Percentiles rank a stretch among this genome's conserved stretches.
These are phyloP conservation scores for Colletotrichum viniferum DNA, from an alignment of 2,329 filamentous ascomycete genomes.

Conservation along the genomic window DNA sequence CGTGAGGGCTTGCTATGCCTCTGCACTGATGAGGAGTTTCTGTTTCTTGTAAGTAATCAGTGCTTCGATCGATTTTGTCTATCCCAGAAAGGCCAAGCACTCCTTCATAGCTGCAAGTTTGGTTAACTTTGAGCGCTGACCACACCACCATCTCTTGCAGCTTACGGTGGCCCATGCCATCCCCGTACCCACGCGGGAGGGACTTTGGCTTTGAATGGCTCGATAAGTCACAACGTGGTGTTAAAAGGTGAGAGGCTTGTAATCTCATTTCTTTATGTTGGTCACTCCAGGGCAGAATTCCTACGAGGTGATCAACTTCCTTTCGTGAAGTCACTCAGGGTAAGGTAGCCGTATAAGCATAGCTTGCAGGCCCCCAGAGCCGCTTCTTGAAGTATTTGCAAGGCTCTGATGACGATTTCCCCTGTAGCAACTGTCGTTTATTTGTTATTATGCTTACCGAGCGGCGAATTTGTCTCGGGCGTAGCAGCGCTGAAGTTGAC, in stretches of 20 bases:
- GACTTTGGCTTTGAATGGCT: not conserved
- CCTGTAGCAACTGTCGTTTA: not conserved
- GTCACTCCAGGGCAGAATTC: not conserved
- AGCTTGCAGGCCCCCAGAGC: not conserved
- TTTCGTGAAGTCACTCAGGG: fast-evolving
- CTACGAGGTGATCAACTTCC: not conserved
- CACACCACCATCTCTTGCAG: not conserved
- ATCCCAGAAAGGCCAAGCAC: not conserved
- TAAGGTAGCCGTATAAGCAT: not conserved
- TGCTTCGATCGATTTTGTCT: no score
- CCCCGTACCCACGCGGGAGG: not conserved
- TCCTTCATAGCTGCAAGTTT: fast-evolving
- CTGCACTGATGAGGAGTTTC: not conserved
- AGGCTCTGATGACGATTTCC: not conserved
- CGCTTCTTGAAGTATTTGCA: not conserved
- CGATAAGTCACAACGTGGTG: not conserved
- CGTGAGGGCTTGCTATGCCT: fast-evolving
- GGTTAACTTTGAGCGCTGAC: not conserved
- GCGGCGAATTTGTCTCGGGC: not conserved
- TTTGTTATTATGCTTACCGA: not conserved
- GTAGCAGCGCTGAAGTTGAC: not conserved
- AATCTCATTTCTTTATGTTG: not conserved
- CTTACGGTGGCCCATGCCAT: not conserved
- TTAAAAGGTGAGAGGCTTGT: not conserved
- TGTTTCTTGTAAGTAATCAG: no score